phyloP scores from a whole-genome alignment of 345 rosid species.

The Leavenworthia alabamica region DNA sequence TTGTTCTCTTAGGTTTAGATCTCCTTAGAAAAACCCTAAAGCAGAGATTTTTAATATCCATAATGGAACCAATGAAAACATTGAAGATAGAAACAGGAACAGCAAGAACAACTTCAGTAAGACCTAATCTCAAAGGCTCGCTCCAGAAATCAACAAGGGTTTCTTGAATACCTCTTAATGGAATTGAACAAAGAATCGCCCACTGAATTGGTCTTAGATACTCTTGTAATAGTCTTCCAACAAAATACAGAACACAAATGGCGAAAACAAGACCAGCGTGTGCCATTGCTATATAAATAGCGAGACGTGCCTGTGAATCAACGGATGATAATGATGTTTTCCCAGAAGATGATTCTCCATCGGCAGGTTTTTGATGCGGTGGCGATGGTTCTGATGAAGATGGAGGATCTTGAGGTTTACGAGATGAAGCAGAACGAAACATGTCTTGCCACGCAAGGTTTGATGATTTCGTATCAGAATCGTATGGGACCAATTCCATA shows the following conservation, averaged over 20 bases:
- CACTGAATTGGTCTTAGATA: slow-evolving; percentile 89
- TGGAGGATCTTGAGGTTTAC: slow-evolving; percentile 51
- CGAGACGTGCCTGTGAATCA: slow-evolving; percentile 80
- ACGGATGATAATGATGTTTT: slow-evolving; percentile 35
- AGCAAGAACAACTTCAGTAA: slow-evolving; percentile 88
- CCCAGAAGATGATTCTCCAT: slow-evolving; percentile 13
- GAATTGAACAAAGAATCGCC: slow-evolving; percentile 93
- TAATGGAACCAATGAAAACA: slow-evolving; percentile 63
- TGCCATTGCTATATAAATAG: slow-evolving; percentile 95
- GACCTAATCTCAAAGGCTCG: slow-evolving; percentile 66
- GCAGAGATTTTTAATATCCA: slow-evolving; percentile 60
- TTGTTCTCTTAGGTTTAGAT: slow-evolving; percentile 35
- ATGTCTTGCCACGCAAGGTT: slow-evolving; percentile 82
- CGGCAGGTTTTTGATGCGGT: background rate
- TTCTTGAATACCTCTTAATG: slow-evolving; percentile 76
- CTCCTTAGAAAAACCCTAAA: slow-evolving; percentile 49
- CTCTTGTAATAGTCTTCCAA: slow-evolving; percentile 68
- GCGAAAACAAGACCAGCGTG: slow-evolving; percentile 84
- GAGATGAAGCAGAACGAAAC: slow-evolving; percentile 81
- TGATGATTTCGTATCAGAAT: slow-evolving; percentile 43
- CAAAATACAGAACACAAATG: slow-evolving; percentile 57
- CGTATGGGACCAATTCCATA: slow-evolving; percentile 86
- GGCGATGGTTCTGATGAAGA: slow-evolving; percentile 15
- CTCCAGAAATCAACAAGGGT: slow-evolving; percentile 86
- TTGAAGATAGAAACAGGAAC: slow-evolving; percentile 68